Base-by-base conservation (phyloP, 139 green algal genomes). In the Chlorella sp. region DNA sequence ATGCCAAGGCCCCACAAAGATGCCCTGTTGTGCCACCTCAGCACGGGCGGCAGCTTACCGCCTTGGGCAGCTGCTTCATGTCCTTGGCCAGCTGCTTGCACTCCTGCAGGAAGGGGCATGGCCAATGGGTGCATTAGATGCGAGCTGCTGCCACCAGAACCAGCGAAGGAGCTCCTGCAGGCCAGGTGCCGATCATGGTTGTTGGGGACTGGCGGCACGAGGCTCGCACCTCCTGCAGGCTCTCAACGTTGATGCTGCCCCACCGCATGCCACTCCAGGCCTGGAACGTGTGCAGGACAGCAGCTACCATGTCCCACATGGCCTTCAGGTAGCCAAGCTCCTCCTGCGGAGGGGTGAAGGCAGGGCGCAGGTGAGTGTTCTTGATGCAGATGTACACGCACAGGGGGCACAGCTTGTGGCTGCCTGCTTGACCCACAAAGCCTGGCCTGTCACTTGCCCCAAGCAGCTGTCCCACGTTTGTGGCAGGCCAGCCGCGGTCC, bases 231-330 rank as follows among this genome's bases (percentile, higher is more conserved):
- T 60, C 51, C 51, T 60, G 51, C 51, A 60, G 51, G 51, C 51
- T 91, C 40, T 97, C 95, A 1, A 95, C 92, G 85, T 98, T 92
- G 70, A 98, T 97, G 54, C 92, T 93, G 86, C 95, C 94, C 95
- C 95, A 98, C 13, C 90, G 90, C 22, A 93, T 97, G 84, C 91
- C 92, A 85, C 94, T 92, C 95, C 95, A 98, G 76, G 94, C 93
- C 9, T 78, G 70, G 83, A 94, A 98, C 0, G 92, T 97, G 90
- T 92, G 94, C 90, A 98, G 92, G 32, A 98, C 95, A 1, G 86
- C 87, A 28, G 82, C 90, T 14, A 94, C 89, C 88, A 91, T 94
- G 87, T 98, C 95, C 95, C 95, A 98, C 32, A 97, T 81, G 16
- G 78, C 81, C 90, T 97, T 98, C 14, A 98, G 91, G 86, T 96